Conservation (phyloP, 2,329 filamentous ascomycete species). For the Nothomitra cinnamomea region DNA sequence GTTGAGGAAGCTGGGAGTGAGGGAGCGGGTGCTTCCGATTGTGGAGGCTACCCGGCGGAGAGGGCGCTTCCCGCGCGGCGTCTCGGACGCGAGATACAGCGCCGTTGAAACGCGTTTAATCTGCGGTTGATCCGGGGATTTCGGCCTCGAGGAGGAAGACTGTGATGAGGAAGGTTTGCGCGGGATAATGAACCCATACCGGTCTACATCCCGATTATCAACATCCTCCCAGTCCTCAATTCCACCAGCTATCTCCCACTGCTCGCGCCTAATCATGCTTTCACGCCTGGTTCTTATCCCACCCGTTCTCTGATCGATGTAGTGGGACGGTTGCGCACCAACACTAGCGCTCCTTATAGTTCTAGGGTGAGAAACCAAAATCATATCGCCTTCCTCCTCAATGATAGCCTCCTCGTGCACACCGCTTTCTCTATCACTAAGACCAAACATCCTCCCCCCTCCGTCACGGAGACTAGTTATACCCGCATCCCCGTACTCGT, state of each 20-base stretch:
- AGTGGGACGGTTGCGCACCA: not conserved
- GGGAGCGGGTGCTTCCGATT: slow-evolving; percentile 26
- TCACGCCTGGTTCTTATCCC: slow-evolving; percentile 9
- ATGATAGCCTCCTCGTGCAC: slow-evolving; percentile 15
- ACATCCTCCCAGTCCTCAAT: slow-evolving; percentile 49
- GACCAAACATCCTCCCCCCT: slow-evolving; percentile 16
- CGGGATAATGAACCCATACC: slow-evolving; percentile 46
- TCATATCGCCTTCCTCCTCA: slow-evolving; percentile 10
- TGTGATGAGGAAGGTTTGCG: slow-evolving; percentile 12
- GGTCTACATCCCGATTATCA: slow-evolving; percentile 39
- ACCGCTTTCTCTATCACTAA: slow-evolving; percentile 17
- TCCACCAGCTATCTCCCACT: slow-evolving; percentile 41
- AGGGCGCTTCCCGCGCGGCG: slow-evolving; percentile 35
- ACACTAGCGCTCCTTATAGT: slow-evolving; percentile 11
- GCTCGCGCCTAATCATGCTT: slow-evolving; percentile 29
- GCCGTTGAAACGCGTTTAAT: slow-evolving; percentile 40
- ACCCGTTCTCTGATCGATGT: not conserved
- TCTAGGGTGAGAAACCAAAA: slow-evolving; percentile 7
- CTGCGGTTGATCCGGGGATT: slow-evolving; percentile 24
- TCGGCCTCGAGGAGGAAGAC: slow-evolving; percentile 17
- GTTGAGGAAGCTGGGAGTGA: slow-evolving; percentile 22
- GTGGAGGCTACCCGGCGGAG: slow-evolving; percentile 32
- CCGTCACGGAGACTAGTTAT: slow-evolving; percentile 21
- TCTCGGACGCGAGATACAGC: slow-evolving; percentile 36
- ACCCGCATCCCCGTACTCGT: slow-evolving; percentile 41